These are phyloP conservation scores for Hortiboletus campestris DNA, from an alignment of 768 basidiomycete species.

Conservation along the genomic window DNA sequence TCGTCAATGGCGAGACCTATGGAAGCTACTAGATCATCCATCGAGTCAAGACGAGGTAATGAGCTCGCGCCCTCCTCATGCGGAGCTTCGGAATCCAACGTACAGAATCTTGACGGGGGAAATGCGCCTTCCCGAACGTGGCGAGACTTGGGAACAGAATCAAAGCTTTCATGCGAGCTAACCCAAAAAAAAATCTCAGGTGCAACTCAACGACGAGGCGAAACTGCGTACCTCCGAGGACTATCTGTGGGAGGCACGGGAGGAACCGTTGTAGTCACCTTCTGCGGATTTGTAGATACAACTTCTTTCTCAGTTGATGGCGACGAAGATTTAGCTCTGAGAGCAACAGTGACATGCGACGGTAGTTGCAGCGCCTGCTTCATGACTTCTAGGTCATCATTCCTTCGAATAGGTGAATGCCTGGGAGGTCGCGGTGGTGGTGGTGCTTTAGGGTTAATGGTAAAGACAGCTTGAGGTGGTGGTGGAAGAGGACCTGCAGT, in stretches of 20 bases:
- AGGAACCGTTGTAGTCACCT: constrained; percentile 5
- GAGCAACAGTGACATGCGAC: constrained; percentile 48
- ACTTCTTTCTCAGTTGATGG: constrained; percentile 17
- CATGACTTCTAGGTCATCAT: constrained; percentile 53
- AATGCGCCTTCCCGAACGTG: constrained; percentile 67
- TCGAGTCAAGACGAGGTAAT: constrained; percentile 30
- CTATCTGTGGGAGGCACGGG: constrained; percentile 6
- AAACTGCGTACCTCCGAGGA: constrained; percentile 20
- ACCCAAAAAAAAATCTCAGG: not conserved
- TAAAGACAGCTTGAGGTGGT: constrained; percentile 58
- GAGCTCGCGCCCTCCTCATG: constrained; percentile 17
- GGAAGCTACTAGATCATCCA: constrained; percentile 38
- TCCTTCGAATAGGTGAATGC: constrained; percentile 51
- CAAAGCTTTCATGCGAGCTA: constrained; percentile 27
- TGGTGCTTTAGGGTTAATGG: constrained; percentile 44
- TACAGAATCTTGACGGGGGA: constrained; percentile 42
- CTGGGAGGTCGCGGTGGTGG: constrained; percentile 63
- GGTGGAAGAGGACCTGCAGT: constrained; percentile 73
- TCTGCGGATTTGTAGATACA: constrained; percentile 31
- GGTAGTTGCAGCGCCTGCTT: constrained; percentile 62
- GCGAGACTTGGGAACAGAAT: constrained; percentile 14
- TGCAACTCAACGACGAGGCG: not conserved
- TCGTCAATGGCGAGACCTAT: constrained; percentile 40
- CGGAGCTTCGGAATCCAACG: constrained; percentile 22
- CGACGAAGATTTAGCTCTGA: constrained; percentile 25